A percentile compares a stretch with the other conserved stretches of the same genome.
phyloP scores from a whole-genome alignment of 768 basidiomycete genomes.

The Wakefieldia striispora region DNA sequence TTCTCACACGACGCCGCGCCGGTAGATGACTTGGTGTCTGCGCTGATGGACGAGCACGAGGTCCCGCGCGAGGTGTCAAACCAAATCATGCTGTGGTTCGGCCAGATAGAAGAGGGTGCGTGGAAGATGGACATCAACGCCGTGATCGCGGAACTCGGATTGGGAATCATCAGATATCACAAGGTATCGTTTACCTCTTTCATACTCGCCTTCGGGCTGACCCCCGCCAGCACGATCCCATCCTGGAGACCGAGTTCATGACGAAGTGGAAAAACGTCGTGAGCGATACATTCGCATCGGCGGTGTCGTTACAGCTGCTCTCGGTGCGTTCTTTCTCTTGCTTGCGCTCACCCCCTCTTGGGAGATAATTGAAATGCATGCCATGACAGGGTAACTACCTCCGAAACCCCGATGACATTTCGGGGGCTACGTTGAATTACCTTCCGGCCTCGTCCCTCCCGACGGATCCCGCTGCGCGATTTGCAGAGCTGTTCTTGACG shows the following conservation, averaged over 20 bases:
- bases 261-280: constrained; percentile 68
- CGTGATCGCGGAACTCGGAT: constrained; percentile 72
- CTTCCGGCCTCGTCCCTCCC: constrained; percentile 78
- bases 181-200: constrained; percentile 38
- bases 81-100: constrained; percentile 86
- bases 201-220: background rate
- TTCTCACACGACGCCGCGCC: constrained; percentile 51
- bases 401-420: constrained; percentile 36
- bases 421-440: constrained; percentile 52
- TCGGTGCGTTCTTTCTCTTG: constrained; percentile 42
- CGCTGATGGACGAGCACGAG: constrained; percentile 73
- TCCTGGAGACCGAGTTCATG: constrained; percentile 56
- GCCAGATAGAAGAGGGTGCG: constrained; percentile 46
- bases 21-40: constrained; percentile 54
- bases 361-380: background rate
- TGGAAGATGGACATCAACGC: constrained; percentile 68
- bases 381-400: constrained; percentile 77
- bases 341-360: background rate
- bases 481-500: constrained; percentile 84
- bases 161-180: constrained; percentile 65
- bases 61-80: constrained; percentile 55
- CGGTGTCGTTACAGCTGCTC: constrained; percentile 65
- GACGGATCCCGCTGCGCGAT: constrained; percentile 73
- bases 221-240: constrained; percentile 54
- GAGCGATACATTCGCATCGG: constrained; percentile 71